phyloP scores from a whole-genome alignment of 805 yeast genomes.

The Brettanomyces bruxellensis region DNA sequence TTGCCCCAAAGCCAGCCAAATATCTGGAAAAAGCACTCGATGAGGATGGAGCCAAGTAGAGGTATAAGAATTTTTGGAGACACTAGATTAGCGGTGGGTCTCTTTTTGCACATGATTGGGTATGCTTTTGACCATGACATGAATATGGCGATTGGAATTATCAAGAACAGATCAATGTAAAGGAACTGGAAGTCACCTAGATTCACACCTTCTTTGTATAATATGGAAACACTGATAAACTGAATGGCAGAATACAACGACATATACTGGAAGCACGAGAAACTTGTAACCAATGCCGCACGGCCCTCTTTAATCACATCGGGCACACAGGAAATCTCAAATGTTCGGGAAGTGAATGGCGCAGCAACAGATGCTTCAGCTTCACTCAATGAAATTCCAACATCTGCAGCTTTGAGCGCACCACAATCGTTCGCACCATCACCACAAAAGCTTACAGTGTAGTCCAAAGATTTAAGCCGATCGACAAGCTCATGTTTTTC shows the following conservation, averaged over 20 bases:
- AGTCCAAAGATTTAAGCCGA: slow-evolving; percentile 73
- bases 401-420: slow-evolving; percentile 95
- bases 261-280: slow-evolving; percentile 97
- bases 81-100: slow-evolving; percentile 92
- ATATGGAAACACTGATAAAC: slow-evolving; percentile 74
- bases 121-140: slow-evolving; percentile 96
- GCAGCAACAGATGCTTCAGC: slow-evolving; percentile 99
- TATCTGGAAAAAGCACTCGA: slow-evolving; percentile 59
- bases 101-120: slow-evolving; percentile 46
- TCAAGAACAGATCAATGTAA: slow-evolving; percentile 84
- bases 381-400: slow-evolving; percentile 90
- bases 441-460: slow-evolving; percentile 95
- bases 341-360: slow-evolving; percentile 85
- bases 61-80: slow-evolving; percentile 84
- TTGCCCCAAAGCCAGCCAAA: slow-evolving; percentile 50
- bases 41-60: slow-evolving; percentile 63
- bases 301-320: slow-evolving; percentile 92
- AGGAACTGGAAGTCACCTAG: slow-evolving; percentile 95
- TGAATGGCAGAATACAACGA: slow-evolving; percentile 95
- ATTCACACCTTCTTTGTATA: slow-evolving; percentile 84
- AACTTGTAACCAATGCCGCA: slow-evolving; percentile 88
- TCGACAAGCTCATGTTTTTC: slow-evolving; percentile 95
- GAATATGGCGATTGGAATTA: slow-evolving; percentile 89
- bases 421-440: slow-evolving; percentile 99
- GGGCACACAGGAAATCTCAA: slow-evolving; percentile 88